A percentile compares a stretch with the other conserved stretches of the same genome.
Conservation (phyloP, 2,329 filamentous ascomycete genomes). For the Diaporthe capsici region DNA sequence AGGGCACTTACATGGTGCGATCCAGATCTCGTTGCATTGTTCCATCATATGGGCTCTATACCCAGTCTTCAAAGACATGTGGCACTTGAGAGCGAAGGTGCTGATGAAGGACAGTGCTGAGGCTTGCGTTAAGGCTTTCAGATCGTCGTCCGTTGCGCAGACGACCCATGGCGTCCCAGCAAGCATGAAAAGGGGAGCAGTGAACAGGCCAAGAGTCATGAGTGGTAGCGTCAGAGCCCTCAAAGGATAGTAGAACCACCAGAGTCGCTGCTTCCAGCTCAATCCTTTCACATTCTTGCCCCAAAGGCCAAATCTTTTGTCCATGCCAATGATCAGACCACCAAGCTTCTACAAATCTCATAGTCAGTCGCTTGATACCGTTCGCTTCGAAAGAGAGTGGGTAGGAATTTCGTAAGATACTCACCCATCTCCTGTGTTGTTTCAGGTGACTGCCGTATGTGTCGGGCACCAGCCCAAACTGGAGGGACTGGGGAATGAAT, state of each 20-base stretch:
- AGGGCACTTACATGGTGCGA: conserved; percentile 9
- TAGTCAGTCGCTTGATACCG: not conserved
- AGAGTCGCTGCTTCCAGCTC: conserved; percentile 35
- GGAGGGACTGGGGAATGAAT: conserved; percentile 71
- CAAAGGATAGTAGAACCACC: conserved; percentile 33
- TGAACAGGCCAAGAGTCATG: not conserved
- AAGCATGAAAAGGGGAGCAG: conserved; percentile 2
- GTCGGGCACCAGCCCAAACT: conserved; percentile 72
- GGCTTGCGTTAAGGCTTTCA: conserved; percentile 4
- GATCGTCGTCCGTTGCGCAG: not conserved
- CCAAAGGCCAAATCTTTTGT: conserved; percentile 31
- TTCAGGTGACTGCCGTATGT: conserved; percentile 69
- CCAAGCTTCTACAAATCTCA: not conserved
- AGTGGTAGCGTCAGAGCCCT: not conserved
- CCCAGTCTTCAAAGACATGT: conserved; percentile 16
- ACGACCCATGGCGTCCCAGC: conserved; percentile 12
- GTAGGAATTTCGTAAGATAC: not conserved
- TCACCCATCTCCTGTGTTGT: conserved; percentile 68
- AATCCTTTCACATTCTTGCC: conserved; percentile 36
- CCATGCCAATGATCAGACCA: not conserved
- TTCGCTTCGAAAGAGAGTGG: too few species aligned
- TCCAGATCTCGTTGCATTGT: conserved; percentile 23
- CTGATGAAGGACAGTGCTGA: not conserved
- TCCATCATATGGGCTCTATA: conserved; percentile 18
- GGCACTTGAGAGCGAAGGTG: conserved; percentile 5